These are phyloP conservation scores for Metarhizium rileyi DNA, from an alignment of 2,329 filamentous ascomycete genomes.

Conservation along the genomic window DNA sequence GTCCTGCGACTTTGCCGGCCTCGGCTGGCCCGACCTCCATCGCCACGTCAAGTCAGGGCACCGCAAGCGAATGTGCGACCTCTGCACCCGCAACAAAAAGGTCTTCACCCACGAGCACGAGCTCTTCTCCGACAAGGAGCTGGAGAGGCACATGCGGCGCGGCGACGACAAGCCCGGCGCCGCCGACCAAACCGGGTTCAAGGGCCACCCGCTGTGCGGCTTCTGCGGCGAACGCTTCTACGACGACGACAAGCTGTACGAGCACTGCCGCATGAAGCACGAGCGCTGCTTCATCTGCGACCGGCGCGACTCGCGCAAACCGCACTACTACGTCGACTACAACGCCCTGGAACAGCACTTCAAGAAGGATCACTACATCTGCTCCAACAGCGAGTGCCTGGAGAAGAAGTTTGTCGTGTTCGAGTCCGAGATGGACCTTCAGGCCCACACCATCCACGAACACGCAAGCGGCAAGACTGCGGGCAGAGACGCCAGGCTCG, in stretches of 20 bases:
- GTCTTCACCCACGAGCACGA: constrained; percentile 98
- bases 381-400: constrained; percentile 73
- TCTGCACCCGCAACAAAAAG: constrained; percentile 90
- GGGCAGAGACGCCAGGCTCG: constrained; percentile 69
- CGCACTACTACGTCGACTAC: constrained; percentile 89
- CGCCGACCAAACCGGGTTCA: constrained; percentile 88
- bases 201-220: constrained; percentile 85
- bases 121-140: constrained; percentile 70
- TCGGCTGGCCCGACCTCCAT: constrained; percentile 48
- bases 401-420: constrained; percentile 99
- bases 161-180: constrained; percentile 89
- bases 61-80: constrained; percentile 81
- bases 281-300: constrained; percentile 95
- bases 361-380: constrained; percentile 75
- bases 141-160: constrained; percentile 79
- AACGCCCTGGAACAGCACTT: constrained; percentile 81
- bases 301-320: constrained; percentile 54
- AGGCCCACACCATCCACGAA: constrained; percentile 79
- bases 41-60: constrained; percentile 77
- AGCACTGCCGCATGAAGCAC: constrained; percentile 88
- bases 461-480: constrained; percentile 85
- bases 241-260: constrained; percentile 87
- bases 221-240: constrained; percentile 93
- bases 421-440: constrained; percentile 85
- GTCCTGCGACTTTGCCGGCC: constrained; percentile 70